Evolutionary conservation across 768 basidiomycete species (phyloP).

Genomic region (Rickenella mellea): DNA sequence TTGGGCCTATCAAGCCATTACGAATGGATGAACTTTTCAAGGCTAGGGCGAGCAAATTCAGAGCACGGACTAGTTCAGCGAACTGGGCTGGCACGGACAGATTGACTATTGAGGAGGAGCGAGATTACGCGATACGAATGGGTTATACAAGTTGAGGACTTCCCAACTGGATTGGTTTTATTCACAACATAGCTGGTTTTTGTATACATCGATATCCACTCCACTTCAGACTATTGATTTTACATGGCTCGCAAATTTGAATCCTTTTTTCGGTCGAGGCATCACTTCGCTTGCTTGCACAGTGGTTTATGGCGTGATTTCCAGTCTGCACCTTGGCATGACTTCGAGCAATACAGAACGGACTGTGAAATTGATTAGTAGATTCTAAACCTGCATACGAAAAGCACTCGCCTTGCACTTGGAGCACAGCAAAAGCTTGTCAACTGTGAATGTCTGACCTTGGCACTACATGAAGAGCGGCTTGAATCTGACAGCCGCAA

Average conservation of each 20-base stretch:
- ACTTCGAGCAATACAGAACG: constrained; percentile 16
- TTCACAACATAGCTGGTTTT: no score
- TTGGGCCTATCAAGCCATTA: constrained; percentile 79
- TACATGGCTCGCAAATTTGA: no score
- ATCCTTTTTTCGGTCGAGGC: no score
- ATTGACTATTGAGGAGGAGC: constrained; percentile 74
- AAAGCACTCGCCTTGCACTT: constrained; percentile 17
- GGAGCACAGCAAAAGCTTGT: constrained; percentile 15
- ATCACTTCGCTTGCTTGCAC: no score
- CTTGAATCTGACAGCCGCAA: not conserved
- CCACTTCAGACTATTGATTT: no score
- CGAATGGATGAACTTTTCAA: constrained; percentile 93
- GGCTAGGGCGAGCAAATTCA: constrained; percentile 66
- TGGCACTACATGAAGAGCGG: constrained; percentile 15
- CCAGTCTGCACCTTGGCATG: no score
- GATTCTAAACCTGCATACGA: not conserved
- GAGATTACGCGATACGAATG: constrained; percentile 85
- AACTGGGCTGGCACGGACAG: constrained; percentile 95
- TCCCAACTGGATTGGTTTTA: no score
- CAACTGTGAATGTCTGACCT: constrained; percentile 9
- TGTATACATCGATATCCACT: no score
- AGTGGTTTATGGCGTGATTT: no score
- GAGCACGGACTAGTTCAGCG: constrained; percentile 86
- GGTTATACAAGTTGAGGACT: constrained; percentile 48
- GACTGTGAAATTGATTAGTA: constrained; percentile 6